These are phyloP conservation scores for Cronartium quercuum DNA, from an alignment of 1,284 basidiomycete genomes.

Conservation along the genomic window DNA sequence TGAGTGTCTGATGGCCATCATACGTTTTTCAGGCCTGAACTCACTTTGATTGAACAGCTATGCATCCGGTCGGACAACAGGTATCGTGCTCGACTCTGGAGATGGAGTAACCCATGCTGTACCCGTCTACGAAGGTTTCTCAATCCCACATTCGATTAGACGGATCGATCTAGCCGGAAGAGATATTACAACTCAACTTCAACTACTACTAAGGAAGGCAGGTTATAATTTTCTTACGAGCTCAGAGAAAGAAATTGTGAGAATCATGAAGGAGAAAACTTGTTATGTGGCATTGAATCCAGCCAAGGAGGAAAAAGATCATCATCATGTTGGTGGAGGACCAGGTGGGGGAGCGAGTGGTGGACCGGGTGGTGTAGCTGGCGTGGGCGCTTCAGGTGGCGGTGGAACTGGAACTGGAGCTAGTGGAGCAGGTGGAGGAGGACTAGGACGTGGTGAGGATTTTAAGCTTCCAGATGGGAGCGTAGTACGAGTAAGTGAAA, in stretches of 20 bases:
- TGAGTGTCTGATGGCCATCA: conserved; percentile 52
- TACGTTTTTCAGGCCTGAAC: conserved; percentile 20
- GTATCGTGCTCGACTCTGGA: conserved; percentile 96
- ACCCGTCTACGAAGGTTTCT: conserved; percentile 98
- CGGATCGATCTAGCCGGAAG: conserved; percentile 92
- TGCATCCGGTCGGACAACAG: conserved; percentile 96
- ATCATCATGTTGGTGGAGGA: conserved; percentile 66
- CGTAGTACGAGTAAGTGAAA: conserved; percentile 58
- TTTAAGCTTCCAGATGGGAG: conserved; percentile 95
- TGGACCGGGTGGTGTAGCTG: conserved; percentile 52
- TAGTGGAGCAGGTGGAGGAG: conserved; percentile 64
- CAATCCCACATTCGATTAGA: conserved; percentile 96
- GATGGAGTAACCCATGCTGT: conserved; percentile 99
- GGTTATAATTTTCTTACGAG: conserved; percentile 94
- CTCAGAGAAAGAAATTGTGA: conserved; percentile 92
- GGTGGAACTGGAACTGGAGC: conserved; percentile 1
- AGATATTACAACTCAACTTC: conserved; percentile 93
- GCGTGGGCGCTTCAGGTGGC: neutral
- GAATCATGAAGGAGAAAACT: conserved; percentile 64
- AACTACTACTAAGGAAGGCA: conserved; percentile 84
- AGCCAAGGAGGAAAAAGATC: conserved; percentile 78
- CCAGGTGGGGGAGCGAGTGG: conserved; percentile 3
- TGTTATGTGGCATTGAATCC: conserved; percentile 35
- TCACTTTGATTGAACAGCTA: conserved; percentile 56
- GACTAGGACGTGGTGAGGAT: conserved; percentile 91